Evolutionary conservation across 2,329 filamentous ascomycete genomes (phyloP), one percentile per base, ranked within the genome.

Genomic region (Aspergillus unguis): DNA sequence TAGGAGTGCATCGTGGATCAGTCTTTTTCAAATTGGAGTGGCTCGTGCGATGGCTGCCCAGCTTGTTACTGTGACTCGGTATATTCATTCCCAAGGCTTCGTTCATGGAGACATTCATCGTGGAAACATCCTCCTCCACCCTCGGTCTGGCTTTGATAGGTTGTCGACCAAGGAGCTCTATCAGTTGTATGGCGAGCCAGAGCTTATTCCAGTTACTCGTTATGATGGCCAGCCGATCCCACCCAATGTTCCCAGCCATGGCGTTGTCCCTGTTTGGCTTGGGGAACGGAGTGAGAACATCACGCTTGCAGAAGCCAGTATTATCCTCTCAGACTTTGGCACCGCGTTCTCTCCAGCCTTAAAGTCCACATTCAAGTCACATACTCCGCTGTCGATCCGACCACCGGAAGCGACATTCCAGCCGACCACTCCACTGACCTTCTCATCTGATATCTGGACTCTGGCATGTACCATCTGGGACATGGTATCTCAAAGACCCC

Each of bases 371-470:
- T 58, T 50, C 27, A 33, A 43, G 7, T 58, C 58, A 45, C 54
- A 58, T 58, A 65, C 57, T 26, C 62, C 59, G 44, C 58, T 62
- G 26, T 11, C 53, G 23, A 58, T 68, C 37, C 55, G 63, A 2
- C 66, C 66, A 4, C 70, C 71, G 0, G 72, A 76, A 54, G 62
- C 63, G 6, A 57, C 56, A 5, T 74, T 73, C 48, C 64, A 71
- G 31, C 65, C 66, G 11, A 42, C 27, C 40, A 41, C 7, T 4
- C 65, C 71, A 1, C 68, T 75, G 10, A 65, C 67, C 6, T 69
- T 69, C 46, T 10, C 62, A 6, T 70, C 68, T 1, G 70, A 75
- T 44, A 69, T 73, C 11, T 74, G 69, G 70, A 71, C 65, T 31
- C 63, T 75, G 25, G 66, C 63, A 1, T 75, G 70, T 53, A 58